Percentiles rank a stretch among this genome's conserved stretches.
Evolutionary conservation across 306 rosid genomes (phyloP).

Genomic region (Castanopsis chinensis): DNA sequence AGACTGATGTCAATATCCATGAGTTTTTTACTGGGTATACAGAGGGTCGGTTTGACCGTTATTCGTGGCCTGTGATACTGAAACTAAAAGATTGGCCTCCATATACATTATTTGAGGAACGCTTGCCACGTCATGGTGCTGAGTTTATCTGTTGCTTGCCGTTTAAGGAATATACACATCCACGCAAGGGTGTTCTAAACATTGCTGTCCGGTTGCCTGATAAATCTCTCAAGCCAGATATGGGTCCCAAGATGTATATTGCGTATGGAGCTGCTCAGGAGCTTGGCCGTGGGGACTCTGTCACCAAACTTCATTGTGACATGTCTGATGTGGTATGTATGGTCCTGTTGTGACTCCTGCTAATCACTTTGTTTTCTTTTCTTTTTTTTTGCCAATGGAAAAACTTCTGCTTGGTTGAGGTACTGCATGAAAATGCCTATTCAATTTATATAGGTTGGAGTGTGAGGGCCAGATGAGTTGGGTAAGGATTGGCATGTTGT

Average conservation of each 20-base stretch:
- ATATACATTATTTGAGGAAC: constrained; percentile 59
- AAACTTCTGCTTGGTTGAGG: background rate
- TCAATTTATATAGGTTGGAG: background rate
- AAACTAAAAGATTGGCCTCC: constrained; percentile 92
- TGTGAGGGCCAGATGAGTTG: background rate
- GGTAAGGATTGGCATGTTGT: background rate
- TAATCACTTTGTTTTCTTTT: background rate
- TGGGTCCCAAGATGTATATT: constrained; percentile 90
- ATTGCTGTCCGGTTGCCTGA: constrained; percentile 46
- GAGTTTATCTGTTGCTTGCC: constrained; percentile 77
- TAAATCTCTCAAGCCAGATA: constrained; percentile 50
- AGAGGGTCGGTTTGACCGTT: constrained; percentile 32
- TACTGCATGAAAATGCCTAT: background rate
- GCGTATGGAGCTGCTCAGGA: constrained; percentile 79
- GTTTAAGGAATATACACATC: constrained; percentile 74
- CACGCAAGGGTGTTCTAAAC: constrained; percentile 50
- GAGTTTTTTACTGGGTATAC: constrained; percentile 79
- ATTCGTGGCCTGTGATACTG: constrained; percentile 68
- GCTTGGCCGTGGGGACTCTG: constrained; percentile 95
- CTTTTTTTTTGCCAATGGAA: background rate
- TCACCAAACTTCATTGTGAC: constrained; percentile 89
- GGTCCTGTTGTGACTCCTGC: background rate
- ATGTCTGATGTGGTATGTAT: constrained; percentile 85
- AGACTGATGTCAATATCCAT: constrained; percentile 75
- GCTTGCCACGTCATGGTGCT: constrained; percentile 81